Base-by-base conservation (phyloP, 805 yeast species). In the Myxozyma lipomycoides region DNA sequence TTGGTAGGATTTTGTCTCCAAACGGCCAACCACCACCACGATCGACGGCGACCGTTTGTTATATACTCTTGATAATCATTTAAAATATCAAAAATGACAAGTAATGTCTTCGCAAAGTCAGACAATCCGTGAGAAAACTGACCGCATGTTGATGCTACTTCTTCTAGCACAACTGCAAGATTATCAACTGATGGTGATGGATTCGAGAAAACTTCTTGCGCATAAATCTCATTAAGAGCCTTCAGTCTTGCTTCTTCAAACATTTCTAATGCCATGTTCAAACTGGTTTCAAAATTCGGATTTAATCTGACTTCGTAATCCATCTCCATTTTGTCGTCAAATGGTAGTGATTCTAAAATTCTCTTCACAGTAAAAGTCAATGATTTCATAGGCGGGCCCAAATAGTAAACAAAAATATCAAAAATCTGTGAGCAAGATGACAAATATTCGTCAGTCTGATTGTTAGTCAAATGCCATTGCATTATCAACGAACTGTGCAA, bases 121-220 rank as follows among this genome's bases (percentile, higher is more conserved):
- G 79, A 76, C 35, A 87, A 64, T 22, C 84, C 72, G 32, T 81
- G 77, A 1, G 90, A 75, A 62, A 86, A 86, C 63, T 86, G 84
- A 1, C 90, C 91, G 69, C 93, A 85, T 41, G 86, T 78, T 0
- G 95, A 95, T 1, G 90, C 85, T 2, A 86, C 84, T 58, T 84
- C 89, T 67, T 86, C 95, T 59, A 83, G 84, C 52, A 81, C 83
- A 1, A 55, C 40, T 10, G 53, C 83, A 73, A 52, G 73, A 23
- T 67, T 65, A 62, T 61, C 68, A 7, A 12, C 12, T 9, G 32
- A 28, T 12, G 32, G 12, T 44, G 69, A 71, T 2, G 62, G 58
- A 6, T 15, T 17, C 9, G 70, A 68, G 63, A 82, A 82, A 5
- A 78, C 68, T 3, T 75, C 75, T 61, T 81, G 79, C 2, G 72